Base-by-base conservation (phyloP, 345 rosid genomes). In the Brassica carinata region DNA sequence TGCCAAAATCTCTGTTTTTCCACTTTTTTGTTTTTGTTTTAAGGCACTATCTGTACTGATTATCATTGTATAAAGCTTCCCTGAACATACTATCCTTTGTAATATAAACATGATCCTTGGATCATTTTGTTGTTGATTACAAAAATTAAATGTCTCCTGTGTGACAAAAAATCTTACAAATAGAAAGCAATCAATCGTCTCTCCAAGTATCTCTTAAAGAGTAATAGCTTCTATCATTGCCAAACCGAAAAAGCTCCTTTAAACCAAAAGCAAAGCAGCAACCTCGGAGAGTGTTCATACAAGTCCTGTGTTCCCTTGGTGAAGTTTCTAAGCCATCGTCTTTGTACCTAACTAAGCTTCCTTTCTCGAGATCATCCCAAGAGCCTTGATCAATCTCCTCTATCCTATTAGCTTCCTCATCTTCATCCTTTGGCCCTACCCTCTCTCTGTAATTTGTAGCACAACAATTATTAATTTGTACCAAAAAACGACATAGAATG, bases 291-390 rank as follows among this genome's bases (percentile, higher is more conserved):
- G 4, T 27, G 4, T 71, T 19, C 51, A 10, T 43, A 13, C 15
- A 80, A 74, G 75, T 5, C 11, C 29, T 80, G 75, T 30, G 64
- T 31, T 69, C 83, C 2, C 65, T 17, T 36, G 30, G 61, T 62
- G 71, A 79, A 68, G 66, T 7, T 7, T 75, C 79, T 2, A 75
- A 17, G 67, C 45, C 76, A 51, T 68, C 58, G 2, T 74, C 78
- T 61, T 19, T 27, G 40, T 74, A 79, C 23, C 64, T 59, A 11
- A 79, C 74, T 6, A 73, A 67, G 57, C 74, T 64, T 73, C 79
- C 83, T 65, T 75, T 80, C 83, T 80, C 79, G n/a, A 75, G 72
- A 75, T 80, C 83, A 15, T 69, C 71, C 79, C 75, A 80, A 33
- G 75, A 51, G 70, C 70, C 83, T 1, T 75, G 14, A 69, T 74